A percentile compares a stretch with the other conserved stretches of the same genome.
phyloP scores from a whole-genome alignment of 257 asterid genomes.

The Jacaranda copaia region DNA sequence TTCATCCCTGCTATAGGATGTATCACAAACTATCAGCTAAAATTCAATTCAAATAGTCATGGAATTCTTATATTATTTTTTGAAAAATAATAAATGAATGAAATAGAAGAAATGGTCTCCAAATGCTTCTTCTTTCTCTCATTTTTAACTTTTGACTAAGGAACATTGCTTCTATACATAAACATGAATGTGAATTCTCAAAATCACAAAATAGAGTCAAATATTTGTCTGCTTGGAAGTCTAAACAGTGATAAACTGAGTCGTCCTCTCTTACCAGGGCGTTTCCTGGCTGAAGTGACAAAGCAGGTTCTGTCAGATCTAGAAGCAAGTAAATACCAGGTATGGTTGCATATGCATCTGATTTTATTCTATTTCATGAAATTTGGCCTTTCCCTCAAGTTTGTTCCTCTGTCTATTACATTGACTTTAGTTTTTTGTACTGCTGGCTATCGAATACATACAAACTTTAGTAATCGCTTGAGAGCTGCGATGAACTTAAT shows the following conservation, averaged over 20 bases:
- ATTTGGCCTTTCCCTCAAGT: slow-evolving; percentile 11
- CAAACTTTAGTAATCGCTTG: not conserved
- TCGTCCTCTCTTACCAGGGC: slow-evolving; percentile 62
- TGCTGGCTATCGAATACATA: slow-evolving; percentile 5
- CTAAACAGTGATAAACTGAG: slow-evolving; percentile 14
- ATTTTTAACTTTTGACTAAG: slow-evolving; percentile 15
- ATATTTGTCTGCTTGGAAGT: not conserved
- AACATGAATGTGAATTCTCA: slow-evolving; percentile 23
- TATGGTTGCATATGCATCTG: slow-evolving; percentile 31
- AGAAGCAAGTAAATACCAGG: slow-evolving; percentile 96
- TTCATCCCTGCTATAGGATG: slow-evolving; percentile 25
- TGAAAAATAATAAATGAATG: not conserved
- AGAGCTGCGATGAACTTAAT: slow-evolving; percentile 5
- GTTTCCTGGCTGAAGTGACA: slow-evolving; percentile 88
- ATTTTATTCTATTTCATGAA: slow-evolving; percentile 6
- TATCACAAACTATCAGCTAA: slow-evolving; percentile 25
- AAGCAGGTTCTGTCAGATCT: slow-evolving; percentile 86
- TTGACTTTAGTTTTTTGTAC: not conserved
- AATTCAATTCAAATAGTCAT: slow-evolving; percentile 3
- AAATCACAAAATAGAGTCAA: slow-evolving; percentile 6
- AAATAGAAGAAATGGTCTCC: slow-evolving; percentile 7
- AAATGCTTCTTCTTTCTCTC: slow-evolving; percentile 24
- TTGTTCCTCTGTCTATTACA: slow-evolving; percentile 4
- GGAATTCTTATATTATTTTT: slow-evolving; percentile 25
- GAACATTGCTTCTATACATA: slow-evolving; percentile 2